Evolutionary conservation across 371 early-diverging fungal genomes (phyloP).

Genomic region (Mortierella sp.): DNA sequence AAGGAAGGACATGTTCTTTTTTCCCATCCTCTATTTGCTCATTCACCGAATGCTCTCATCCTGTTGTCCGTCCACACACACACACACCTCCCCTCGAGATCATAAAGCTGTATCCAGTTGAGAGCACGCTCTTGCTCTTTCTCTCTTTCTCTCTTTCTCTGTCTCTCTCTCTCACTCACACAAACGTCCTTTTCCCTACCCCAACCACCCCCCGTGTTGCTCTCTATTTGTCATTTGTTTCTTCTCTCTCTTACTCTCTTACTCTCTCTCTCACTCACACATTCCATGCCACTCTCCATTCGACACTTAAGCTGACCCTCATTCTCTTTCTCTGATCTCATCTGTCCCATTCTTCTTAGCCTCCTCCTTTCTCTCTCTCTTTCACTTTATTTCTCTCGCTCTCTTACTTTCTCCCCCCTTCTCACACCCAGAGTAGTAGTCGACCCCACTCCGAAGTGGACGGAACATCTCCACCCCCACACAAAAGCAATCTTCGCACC

Average conservation of each 20-base stretch:
- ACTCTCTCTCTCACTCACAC: not conserved
- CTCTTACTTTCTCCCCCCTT: not conserved
- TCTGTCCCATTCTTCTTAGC: not conserved
- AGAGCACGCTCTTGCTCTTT: not conserved
- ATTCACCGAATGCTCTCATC: no score
- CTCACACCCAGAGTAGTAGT: no score
- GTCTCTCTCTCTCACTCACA: not conserved
- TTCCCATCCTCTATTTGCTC: no score
- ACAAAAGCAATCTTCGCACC: no score
- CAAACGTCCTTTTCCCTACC: not conserved
- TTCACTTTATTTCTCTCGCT: not conserved
- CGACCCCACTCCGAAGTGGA: not conserved
- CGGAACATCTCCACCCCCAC: not conserved
- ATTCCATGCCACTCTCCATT: no score
- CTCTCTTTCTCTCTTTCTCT: not conserved
- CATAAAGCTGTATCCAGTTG: no score
- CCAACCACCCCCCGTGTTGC: not conserved
- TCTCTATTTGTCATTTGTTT: not conserved
- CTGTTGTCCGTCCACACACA: no score
- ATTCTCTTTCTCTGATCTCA: no score
- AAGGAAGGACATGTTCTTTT: no score
- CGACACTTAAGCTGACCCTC: not conserved
- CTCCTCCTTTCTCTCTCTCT: not conserved
- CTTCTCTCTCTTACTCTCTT: not conserved
- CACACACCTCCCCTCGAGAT: no score